These are phyloP conservation scores for Talaromyces pinophilus DNA, from an alignment of 2,329 filamentous ascomycete species.

Conservation along the genomic window DNA sequence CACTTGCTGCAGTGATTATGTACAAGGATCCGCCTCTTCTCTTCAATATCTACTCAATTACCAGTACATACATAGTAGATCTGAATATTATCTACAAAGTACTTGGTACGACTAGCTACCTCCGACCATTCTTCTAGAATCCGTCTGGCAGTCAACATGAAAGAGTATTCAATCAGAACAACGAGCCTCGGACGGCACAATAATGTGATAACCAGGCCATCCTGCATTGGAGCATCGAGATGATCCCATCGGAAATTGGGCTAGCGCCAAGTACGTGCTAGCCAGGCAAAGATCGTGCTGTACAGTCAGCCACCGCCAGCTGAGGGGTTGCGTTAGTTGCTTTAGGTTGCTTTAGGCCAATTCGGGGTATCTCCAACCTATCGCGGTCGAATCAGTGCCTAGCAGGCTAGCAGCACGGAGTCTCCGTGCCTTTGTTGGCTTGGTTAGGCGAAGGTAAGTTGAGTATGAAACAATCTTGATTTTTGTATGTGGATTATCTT, in stretches of 20 bases:
- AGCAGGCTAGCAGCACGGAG: background rate
- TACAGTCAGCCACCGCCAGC: slow-evolving; percentile 16
- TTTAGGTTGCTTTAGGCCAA: background rate
- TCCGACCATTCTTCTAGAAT: background rate
- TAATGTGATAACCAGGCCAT: slow-evolving; percentile 2
- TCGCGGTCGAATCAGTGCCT: background rate
- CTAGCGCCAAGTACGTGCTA: slow-evolving; percentile 1
- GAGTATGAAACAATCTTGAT: background rate
- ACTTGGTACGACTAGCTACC: no score
- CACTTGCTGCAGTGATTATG: slow-evolving; percentile 12
- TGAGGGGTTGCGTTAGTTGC: slow-evolving; percentile 3
- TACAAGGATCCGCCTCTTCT: slow-evolving; percentile 2
- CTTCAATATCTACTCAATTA: background rate
- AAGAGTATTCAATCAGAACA: no score
- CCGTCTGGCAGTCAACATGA: background rate
- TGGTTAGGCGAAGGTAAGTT: background rate
- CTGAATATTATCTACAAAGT: no score
- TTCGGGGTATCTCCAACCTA: slow-evolving; percentile 16
- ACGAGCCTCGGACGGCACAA: background rate
- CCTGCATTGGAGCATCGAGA: background rate
- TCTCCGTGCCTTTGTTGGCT: background rate
- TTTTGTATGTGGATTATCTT: background rate
- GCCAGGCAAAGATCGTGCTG: slow-evolving; percentile 8
- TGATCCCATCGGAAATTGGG: slow-evolving; percentile 9
- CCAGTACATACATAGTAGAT: no score